These are phyloP conservation scores for Podospora didyma DNA, from an alignment of 495 filamentous ascomycete genomes.

Conservation along the genomic window DNA sequence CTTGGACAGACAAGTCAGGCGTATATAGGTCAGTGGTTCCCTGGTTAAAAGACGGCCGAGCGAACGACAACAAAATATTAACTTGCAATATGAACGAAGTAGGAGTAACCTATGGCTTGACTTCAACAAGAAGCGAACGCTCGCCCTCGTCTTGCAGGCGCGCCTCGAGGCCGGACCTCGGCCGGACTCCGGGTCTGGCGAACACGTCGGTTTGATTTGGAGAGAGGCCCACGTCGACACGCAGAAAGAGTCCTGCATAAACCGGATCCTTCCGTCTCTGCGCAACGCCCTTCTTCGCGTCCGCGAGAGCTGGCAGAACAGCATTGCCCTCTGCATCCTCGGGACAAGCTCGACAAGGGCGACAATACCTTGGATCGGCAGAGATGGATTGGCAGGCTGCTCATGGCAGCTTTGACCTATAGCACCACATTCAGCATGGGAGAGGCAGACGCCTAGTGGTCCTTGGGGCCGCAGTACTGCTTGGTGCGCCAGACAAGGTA, in stretches of 20 bases:
- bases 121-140: constrained; percentile 43
- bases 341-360: not conserved
- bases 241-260: not conserved
- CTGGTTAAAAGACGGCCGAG: too few species aligned
- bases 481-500: too few species aligned
- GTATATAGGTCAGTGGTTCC: too few species aligned
- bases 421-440: constrained; percentile 12
- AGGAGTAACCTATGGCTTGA: constrained; percentile 43
- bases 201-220: not conserved
- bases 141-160: constrained; percentile 45
- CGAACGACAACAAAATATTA: too few species aligned
- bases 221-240: constrained; percentile 8
- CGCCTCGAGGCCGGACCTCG: constrained; percentile 41
- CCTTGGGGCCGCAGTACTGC: too few species aligned
- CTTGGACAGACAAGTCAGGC: too few species aligned
- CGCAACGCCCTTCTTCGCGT: constrained; percentile 6
- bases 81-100: too few species aligned
- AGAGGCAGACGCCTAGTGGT: too few species aligned
- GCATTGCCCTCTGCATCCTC: constrained; percentile 12
- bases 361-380: not conserved
- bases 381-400: not conserved
- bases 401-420: constrained; percentile 11
- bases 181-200: constrained; percentile 24
- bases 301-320: constrained; percentile 21
- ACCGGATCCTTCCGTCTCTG: not conserved